Evolutionary conservation across 441 rosid species (phyloP).

Genomic region (Populus tomentosa): DNA sequence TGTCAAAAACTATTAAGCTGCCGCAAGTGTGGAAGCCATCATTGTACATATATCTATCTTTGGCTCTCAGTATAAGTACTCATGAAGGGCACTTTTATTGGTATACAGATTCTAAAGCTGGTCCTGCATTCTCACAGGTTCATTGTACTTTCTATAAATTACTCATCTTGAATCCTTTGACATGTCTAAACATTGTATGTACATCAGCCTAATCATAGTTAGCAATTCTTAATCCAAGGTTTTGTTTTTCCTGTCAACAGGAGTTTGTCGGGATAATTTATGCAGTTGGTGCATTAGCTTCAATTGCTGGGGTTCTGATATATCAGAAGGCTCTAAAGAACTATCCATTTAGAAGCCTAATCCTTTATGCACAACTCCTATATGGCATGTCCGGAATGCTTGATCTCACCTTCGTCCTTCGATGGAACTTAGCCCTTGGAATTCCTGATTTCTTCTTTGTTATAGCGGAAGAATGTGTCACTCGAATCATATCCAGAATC

Average conservation of each 20-base stretch:
- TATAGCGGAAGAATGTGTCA: conserved; percentile 60
- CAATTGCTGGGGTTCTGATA: conserved; percentile 64
- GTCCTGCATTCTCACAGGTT: conserved; percentile 81
- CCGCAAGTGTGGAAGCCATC: conserved; percentile 89
- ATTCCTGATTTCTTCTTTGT: conserved; percentile 75
- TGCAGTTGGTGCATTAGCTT: conserved; percentile 72
- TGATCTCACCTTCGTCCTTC: conserved; percentile 54
- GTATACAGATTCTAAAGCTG: conserved; percentile 74
- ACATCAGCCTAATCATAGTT: neutral
- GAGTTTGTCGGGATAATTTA: conserved; percentile 63
- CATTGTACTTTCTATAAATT: neutral
- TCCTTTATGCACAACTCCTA: conserved; percentile 59
- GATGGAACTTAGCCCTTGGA: conserved; percentile 61
- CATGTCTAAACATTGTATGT: neutral
- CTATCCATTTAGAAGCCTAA: conserved; percentile 50
- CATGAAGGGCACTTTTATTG: conserved; percentile 89
- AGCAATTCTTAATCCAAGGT: neutral
- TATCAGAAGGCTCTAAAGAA: conserved; percentile 64
- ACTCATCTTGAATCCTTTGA: neutral
- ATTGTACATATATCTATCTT: conserved; percentile 64
- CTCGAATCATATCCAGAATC: conserved; percentile 49
- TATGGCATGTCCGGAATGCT: conserved; percentile 65
- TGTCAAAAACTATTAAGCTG: conserved; percentile 52
- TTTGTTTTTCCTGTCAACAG: conserved; percentile 23
- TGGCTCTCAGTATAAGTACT: conserved; percentile 71